Percentiles rank a stretch among this genome's conserved stretches.
Conservation (phyloP, 2,329 filamentous ascomycete species). For the Pseudonectria buxi region DNA sequence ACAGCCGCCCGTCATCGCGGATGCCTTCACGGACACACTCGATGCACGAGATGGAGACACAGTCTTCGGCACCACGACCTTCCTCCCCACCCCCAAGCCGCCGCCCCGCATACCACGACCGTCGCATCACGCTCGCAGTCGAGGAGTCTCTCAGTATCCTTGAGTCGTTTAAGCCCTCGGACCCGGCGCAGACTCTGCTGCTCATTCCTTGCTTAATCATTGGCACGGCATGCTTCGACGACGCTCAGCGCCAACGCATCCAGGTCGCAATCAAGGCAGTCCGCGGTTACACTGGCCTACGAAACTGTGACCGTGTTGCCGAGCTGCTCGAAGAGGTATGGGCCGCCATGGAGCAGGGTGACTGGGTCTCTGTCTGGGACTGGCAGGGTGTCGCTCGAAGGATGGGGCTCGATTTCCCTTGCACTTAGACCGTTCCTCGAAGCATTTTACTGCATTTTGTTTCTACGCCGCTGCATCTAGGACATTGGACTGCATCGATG, state of each 20-base stretch:
- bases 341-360: conserved; percentile 50
- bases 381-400: conserved; percentile 51
- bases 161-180: conserved; percentile 48
- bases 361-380: conserved; percentile 56
- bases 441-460: conserved; percentile 6
- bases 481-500: too few relatives aligned
- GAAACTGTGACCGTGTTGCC: conserved; percentile 48
- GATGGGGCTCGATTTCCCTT: conserved; percentile 51
- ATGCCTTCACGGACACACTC: conserved; percentile 33
- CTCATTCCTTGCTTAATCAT: conserved; percentile 55
- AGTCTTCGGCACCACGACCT: conserved; percentile 13
- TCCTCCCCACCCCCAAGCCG: conserved; percentile 41
- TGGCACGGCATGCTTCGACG: conserved; percentile 52
- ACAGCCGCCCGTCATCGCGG: conserved; percentile 27
- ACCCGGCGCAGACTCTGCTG: conserved; percentile 53
- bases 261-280: conserved; percentile 43
- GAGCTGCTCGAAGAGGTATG: conserved; percentile 53
- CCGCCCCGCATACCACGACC: conserved; percentile 42
- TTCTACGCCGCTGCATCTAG: not conserved
- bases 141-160: conserved; percentile 50
- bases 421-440: conserved; percentile 30
- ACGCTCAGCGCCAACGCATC: conserved; percentile 45
- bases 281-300: conserved; percentile 52
- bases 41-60: conserved; percentile 31
- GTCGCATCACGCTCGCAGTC: conserved; percentile 46